Base-by-base conservation (phyloP, 164 flowering plant genomes). In the Nymphaea thermarum region DNA sequence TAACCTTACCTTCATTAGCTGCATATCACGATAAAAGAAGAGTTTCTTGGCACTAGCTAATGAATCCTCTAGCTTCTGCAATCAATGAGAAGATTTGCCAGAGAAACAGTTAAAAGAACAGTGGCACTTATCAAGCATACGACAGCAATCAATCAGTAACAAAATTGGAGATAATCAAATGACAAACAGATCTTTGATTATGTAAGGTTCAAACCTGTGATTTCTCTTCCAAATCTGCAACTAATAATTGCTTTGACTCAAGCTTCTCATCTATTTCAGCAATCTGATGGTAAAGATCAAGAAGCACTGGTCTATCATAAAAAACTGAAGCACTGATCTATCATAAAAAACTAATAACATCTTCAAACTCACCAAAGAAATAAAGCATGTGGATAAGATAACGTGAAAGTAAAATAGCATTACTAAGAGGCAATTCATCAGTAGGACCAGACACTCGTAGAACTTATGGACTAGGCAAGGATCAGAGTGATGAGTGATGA, bases 41-140 rank as follows among this genome's bases (percentile, higher is more conserved):
- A 76, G 76, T 77, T 82, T 88, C 71, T 83, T 86, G 5, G 87
- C 84, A 59, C 75, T 44, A 11, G 81, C 73, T 79, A 92, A 72
- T 42, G 87, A 74, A 65, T 82, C 86, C 71, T 92, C 98, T 78
- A 92, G 62, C 77, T 77, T 87, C 98, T 92, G 81, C 71, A 65
- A 41, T 63, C 60, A 51, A 8, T 10, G 14, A 8, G 57, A 51
- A 51, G 57, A 51, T 51, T 25, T 25, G 36, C 36, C 36, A 25
- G 36, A 25, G 36, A 25, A 25, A 25, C 36, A 25, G 36, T 25
- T 25, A 0, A 25, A 25, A 25, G 36, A 25, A 25, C 36, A 25
- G 36, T 25, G 36, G 1, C 36, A 25, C 36, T 25, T 25, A 25
- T 25, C 36, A 25, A 25, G 36, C 36, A 25, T 25, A 1, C 36